These are phyloP conservation scores for Trichoderma lentiforme DNA, from an alignment of 2,329 filamentous ascomycete genomes.

Conservation along the genomic window DNA sequence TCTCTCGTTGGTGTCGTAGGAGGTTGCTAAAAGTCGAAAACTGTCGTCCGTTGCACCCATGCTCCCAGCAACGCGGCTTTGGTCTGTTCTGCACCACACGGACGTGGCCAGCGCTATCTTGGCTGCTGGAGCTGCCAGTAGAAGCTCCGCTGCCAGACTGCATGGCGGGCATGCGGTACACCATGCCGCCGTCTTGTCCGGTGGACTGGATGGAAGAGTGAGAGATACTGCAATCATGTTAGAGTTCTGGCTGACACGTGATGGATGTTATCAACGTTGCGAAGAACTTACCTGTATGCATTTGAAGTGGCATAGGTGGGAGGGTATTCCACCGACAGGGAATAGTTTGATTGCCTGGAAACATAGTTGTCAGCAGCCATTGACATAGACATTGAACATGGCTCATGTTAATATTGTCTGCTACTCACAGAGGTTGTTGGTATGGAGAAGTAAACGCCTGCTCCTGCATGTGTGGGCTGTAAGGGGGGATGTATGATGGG, in stretches of 20 bases:
- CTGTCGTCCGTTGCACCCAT: constrained; percentile 91
- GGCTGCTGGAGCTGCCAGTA: constrained; percentile 24
- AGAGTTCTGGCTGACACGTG: neutral
- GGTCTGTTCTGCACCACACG: constrained; percentile 73
- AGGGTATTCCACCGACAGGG: constrained; percentile 45
- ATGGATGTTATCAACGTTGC: neutral
- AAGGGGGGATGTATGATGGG: constrained; percentile 48
- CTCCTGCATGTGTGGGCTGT: constrained; percentile 48
- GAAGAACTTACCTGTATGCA: constrained; percentile 39
- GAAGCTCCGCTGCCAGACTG: constrained; percentile 30
- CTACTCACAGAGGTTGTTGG: constrained; percentile 37
- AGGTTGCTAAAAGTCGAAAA: constrained; percentile 97
- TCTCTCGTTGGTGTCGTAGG: constrained; percentile 87
- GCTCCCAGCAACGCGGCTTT: constrained; percentile 97
- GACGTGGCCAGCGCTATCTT: constrained; percentile 50
- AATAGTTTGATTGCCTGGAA: constrained; percentile 36
- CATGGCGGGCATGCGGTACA: constrained; percentile 43
- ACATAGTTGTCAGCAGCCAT: constrained; percentile 26
- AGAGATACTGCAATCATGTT: constrained; percentile 32
- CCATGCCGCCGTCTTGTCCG: constrained; percentile 38
- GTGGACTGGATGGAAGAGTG: constrained; percentile 36
- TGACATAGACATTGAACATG: neutral
- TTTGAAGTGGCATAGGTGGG: constrained; percentile 32
- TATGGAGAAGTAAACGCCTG: constrained; percentile 37
- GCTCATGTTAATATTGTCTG: constrained; percentile 2